These are phyloP conservation scores for Trichophyton mentagrophytes DNA, from an alignment of 2,329 filamentous ascomycete genomes.

Conservation along the genomic window DNA sequence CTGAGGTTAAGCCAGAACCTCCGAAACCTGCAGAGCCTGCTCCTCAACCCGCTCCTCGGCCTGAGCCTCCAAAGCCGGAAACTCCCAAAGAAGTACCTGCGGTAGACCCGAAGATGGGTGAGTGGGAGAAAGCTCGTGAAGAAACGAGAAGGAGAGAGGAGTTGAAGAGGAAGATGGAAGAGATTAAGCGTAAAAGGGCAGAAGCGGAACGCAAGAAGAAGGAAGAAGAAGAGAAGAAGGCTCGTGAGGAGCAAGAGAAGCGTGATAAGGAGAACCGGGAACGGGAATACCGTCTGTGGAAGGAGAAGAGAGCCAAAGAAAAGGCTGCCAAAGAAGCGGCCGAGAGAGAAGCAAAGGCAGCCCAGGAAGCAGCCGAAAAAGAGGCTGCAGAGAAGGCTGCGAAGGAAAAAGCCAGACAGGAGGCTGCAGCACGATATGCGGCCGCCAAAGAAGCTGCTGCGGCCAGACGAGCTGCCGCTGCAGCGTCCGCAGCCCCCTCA, in stretches of 20 bases:
- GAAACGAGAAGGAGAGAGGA: conserved; percentile 28
- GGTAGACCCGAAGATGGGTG: conserved; percentile 8
- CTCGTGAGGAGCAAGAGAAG: conserved; percentile 29
- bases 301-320: conserved; percentile 18
- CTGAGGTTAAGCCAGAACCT: conserved; percentile 1
- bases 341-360: conserved; percentile 26
- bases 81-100: neutral
- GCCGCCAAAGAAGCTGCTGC: conserved; percentile 27
- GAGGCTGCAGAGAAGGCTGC: conserved; percentile 18
- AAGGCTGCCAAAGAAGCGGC: conserved; percentile 13
- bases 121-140: conserved; percentile 22
- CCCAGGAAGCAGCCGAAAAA: conserved; percentile 15
- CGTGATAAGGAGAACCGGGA: conserved; percentile 31
- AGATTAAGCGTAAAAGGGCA: conserved; percentile 26
- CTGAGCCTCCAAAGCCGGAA: neutral
- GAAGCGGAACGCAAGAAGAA: conserved; percentile 28
- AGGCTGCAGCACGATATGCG: conserved; percentile 16
- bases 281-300: conserved; percentile 27
- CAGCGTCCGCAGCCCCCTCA: conserved; percentile 27
- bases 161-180: conserved; percentile 23
- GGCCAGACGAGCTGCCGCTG: conserved; percentile 22
- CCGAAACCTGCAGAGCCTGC: neutral
- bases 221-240: conserved; percentile 28
- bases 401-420: conserved; percentile 13
- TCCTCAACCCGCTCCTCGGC: neutral